These are phyloP conservation scores for Candida ulmi DNA, from an alignment of 805 yeast genomes.

Conservation along the genomic window DNA sequence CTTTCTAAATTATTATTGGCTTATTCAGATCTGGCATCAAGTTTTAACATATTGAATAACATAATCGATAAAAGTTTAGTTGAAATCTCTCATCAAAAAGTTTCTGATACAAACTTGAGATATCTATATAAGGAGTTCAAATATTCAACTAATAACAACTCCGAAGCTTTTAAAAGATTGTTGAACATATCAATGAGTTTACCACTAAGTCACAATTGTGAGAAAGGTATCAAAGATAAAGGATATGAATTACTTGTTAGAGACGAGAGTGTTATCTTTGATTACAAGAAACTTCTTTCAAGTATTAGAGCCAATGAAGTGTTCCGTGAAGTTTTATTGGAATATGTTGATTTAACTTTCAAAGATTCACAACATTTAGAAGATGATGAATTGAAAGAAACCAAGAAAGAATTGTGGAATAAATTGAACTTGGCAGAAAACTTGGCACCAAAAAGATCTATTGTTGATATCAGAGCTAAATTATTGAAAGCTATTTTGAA, in stretches of 20 bases:
- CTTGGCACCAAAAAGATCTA: conserved; percentile 21
- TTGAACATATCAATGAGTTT: conserved; percentile 15
- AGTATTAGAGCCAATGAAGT: conserved; percentile 26
- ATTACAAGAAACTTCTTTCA: conserved; percentile 18
- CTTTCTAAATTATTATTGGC: conserved; percentile 16
- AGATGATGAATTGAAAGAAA: conserved; percentile 18
- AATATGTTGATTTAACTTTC: conserved; percentile 21
- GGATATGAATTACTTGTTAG: conserved; percentile 19
- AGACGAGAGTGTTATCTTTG: conserved; percentile 19
- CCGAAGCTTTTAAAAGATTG: conserved; percentile 22
- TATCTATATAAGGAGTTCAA: conserved; percentile 21
- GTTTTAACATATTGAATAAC: conserved; percentile 9
- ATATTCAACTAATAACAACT: conserved; percentile 5
- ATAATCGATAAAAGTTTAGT: conserved; percentile 9
- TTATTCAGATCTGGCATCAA: conserved; percentile 14
- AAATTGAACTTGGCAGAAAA: conserved; percentile 19
- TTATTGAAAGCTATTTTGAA: conserved; percentile 24
- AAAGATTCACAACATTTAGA: conserved; percentile 14
- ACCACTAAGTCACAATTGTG: conserved; percentile 16
- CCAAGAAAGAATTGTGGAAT: conserved; percentile 21
- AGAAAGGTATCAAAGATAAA: conserved; percentile 19
- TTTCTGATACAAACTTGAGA: conserved; percentile 17
- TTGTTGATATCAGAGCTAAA: conserved; percentile 22
- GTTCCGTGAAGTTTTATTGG: conserved; percentile 21
- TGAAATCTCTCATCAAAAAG: conserved; percentile 21